A percentile compares a stretch with the other conserved stretches of the same genome.
These are phyloP conservation scores for Globisporangium rhizosaccharum DNA, from an alignment of 352 stramenopile genomes.

Conservation along the genomic window DNA sequence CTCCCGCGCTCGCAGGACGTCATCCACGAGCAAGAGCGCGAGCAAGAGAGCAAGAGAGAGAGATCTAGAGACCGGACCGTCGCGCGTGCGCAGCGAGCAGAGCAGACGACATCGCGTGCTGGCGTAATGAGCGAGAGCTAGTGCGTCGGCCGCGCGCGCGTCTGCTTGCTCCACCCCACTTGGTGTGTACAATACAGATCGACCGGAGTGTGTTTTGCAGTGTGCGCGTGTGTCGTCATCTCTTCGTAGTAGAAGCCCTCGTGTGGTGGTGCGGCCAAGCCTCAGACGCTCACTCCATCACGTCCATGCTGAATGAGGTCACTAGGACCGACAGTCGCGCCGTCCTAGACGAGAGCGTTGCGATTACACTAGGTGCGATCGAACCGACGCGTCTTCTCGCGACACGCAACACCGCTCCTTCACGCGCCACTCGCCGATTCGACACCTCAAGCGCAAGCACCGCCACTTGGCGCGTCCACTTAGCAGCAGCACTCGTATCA, in stretches of 20 bases:
- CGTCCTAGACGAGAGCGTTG: no score
- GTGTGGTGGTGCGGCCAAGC: no score
- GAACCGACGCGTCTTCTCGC: constrained; percentile 9
- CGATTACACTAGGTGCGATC: background rate
- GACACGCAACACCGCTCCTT: background rate
- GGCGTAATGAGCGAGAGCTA: background rate
- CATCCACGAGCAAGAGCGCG: background rate
- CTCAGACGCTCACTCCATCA: no score
- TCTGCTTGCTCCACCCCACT: constrained; percentile 6
- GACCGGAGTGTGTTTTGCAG: constrained; percentile 5
- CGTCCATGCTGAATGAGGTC: no score
- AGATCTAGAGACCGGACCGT: constrained; percentile 4
- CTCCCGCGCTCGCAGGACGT: background rate
- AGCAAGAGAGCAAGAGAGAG: constrained; percentile 1
- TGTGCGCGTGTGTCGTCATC: background rate
- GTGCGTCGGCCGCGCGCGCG: constrained; percentile 11
- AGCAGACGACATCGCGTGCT: background rate
- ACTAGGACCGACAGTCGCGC: no score
- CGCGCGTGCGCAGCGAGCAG: background rate
- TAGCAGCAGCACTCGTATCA: background rate
- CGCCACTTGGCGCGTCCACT: no score
- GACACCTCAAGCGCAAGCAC: background rate
- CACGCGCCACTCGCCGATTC: background rate
- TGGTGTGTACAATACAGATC: constrained; percentile 27
- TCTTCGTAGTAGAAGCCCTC: background rate